Evolutionary conservation across 306 rosid species (phyloP), one percentile per base, ranked within the genome.

Genomic region (Gillenia trifoliata): DNA sequence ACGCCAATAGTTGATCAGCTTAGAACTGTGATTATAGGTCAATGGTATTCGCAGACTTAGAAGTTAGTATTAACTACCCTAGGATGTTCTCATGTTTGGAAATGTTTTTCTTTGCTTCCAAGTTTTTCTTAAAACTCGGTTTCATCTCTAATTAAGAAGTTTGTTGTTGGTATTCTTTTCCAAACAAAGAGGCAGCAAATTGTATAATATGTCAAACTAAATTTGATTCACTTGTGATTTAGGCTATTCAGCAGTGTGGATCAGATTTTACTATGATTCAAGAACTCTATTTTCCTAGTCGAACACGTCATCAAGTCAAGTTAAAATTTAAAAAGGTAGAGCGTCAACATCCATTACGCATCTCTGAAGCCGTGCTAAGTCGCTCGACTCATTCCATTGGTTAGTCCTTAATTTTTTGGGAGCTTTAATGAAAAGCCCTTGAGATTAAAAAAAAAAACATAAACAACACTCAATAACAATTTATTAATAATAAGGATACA

Each of bases 321-420:
- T 79, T 75, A 81, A 93, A 93, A 70, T 93, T 82, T 83, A 91
- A 89, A 84, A 89, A 78, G 82, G 97, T 91, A 88, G 92, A 88
- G 81, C 83, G 85, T 12, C 89, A 89, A 60, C 85, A 84, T 80
- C 93, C 91, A 69, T 65, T 80, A 57, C 83, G 59, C 61, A 76
- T 93, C 43, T 28, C 71, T 16, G 96, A 86, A 79, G 97, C 97
- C 30, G 15, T 87, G 25, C 80, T 75, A 30, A 80, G 64, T 81
- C 93, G 86, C 15, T 11, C 84, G n/a, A 61, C 19, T 78, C 91
- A 85, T n/a, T 11, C 85, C 54, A 80, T 81, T 81, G 96, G 97
- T 89, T 72, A 73, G 15, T 75, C 67, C 64, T 73, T 8, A 62
- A 55, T 56, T 52, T 23, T 41, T 12, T 1, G n/a, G n/a, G n/a